Base-by-base conservation (phyloP, 2,329 filamentous ascomycete genomes). In the Aspergillus uvarum region DNA sequence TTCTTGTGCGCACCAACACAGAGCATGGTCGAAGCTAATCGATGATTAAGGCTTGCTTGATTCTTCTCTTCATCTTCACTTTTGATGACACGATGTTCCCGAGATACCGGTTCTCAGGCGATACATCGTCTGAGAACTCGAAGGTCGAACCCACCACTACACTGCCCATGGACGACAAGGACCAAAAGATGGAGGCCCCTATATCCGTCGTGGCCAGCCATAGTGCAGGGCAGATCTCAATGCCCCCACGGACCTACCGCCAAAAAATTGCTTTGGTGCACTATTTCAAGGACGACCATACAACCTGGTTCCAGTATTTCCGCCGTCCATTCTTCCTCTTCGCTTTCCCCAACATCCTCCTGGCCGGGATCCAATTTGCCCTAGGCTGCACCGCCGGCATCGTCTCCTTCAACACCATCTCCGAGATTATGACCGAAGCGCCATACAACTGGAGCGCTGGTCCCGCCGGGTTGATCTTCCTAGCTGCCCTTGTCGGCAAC, bases 321-420 rank as follows among this genome's bases (percentile, higher is more conserved):
- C 71, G 69, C 5, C 71, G 76, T 5, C 76, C 76, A 5, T 77
- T 78, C 54, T 71, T 73, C 48, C 73, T 78, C 2, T 77, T 77
- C 56, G 68, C 68, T 0, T 77, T 77, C 47, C 76, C 76, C 3
- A 76, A 77, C 29, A 74, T 78, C 11, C 71, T 78, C 31, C 67
- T 78, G 6, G 69, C 74, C 4, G 74, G 76, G 8, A 70, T 77
- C 4, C 77, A 77, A 60, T 78, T 77, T 51, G 76, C 75, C 0
- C 76, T 79, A 51, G 76, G 76, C 11, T 74, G 74, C 56, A 79
- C 76, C 2, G 76, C 74, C 0, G 74, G 74, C 3, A 76, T 77
- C 42, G 72, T 79, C 8, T 74, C 72, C 16, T 77, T 78, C 68
- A 77, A 73, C 63, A 77, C 73, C 19, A 72, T 72, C 47, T 72